These are phyloP conservation scores for Limtongozyma cylindracea DNA, from an alignment of 805 yeast species.

Conservation along the genomic window DNA sequence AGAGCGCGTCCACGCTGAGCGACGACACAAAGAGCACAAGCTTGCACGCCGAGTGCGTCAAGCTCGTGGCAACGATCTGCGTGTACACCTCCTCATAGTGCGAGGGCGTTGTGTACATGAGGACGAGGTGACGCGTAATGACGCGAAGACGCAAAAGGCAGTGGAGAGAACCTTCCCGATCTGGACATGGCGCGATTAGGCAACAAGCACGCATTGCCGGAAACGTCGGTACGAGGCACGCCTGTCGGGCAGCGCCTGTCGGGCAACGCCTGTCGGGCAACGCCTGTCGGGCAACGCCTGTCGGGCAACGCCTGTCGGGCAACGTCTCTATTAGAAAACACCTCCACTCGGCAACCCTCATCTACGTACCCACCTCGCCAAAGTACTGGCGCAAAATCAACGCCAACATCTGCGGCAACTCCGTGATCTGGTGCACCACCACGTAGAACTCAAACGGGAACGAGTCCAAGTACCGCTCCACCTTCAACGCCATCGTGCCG, in stretches of 20 bases:
- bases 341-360: no score
- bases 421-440: conserved; percentile 70
- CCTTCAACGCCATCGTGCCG: conserved; percentile 52
- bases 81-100: conserved; percentile 44
- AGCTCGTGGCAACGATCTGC: conserved; percentile 40
- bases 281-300: no score
- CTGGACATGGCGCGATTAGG: no score
- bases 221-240: no score
- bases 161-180: no score
- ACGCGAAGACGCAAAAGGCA: no score
- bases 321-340: no score
- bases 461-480: conserved; percentile 65
- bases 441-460: conserved; percentile 97
- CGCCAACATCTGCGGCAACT: conserved; percentile 79
- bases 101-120: conserved; percentile 54
- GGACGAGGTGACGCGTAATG: conserved; percentile 1
- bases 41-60: conserved; percentile 84
- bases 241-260: no score
- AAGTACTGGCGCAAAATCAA: conserved; percentile 82
- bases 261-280: no score
- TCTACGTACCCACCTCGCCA: conserved; percentile 28
- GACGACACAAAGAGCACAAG: conserved; percentile 76
- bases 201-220: no score
- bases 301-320: no score
- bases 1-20: conserved; percentile 73